phyloP scores from a whole-genome alignment of 1,284 basidiomycete genomes.

The Cutaneotrichosporon sp. region DNA sequence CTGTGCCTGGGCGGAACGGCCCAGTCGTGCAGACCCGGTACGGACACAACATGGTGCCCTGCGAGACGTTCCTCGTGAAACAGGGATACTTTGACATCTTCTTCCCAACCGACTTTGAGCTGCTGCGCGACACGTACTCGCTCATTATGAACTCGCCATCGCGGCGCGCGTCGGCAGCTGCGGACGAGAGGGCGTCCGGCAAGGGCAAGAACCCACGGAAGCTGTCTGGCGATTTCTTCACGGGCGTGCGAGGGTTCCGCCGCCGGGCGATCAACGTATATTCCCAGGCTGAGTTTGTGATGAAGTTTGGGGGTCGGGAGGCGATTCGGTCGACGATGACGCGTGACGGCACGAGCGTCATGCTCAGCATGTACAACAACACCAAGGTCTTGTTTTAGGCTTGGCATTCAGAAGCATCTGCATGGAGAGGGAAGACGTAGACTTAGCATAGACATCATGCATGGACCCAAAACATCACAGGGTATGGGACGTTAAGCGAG shows the following conservation, averaged over 20 bases:
- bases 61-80: constrained; percentile 82
- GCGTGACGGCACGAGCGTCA: constrained; percentile 40
- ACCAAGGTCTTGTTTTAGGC: constrained; percentile 47
- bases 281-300: constrained; percentile 43
- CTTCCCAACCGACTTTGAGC: constrained; percentile 90
- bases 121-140: constrained; percentile 81
- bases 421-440: background rate
- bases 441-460: constrained; percentile 4
- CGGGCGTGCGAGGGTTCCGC: constrained; percentile 36
- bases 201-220: background rate
- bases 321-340: constrained; percentile 30
- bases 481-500: background rate
- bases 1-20: constrained; percentile 75
- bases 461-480: constrained; percentile 1
- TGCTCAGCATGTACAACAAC: constrained; percentile 47
- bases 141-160: constrained; percentile 57
- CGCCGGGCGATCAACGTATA: constrained; percentile 40
- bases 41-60: constrained; percentile 77
- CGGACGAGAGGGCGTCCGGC: constrained; percentile 1
- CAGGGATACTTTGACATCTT: constrained; percentile 99
- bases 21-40: constrained; percentile 96
- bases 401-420: background rate
- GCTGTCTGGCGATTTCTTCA: constrained; percentile 26
- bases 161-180: constrained; percentile 6
- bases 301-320: constrained; percentile 34